Conservation (phyloP, 1,284 basidiomycete genomes). For the Cutaneotrichosporon daszewskae region DNA sequence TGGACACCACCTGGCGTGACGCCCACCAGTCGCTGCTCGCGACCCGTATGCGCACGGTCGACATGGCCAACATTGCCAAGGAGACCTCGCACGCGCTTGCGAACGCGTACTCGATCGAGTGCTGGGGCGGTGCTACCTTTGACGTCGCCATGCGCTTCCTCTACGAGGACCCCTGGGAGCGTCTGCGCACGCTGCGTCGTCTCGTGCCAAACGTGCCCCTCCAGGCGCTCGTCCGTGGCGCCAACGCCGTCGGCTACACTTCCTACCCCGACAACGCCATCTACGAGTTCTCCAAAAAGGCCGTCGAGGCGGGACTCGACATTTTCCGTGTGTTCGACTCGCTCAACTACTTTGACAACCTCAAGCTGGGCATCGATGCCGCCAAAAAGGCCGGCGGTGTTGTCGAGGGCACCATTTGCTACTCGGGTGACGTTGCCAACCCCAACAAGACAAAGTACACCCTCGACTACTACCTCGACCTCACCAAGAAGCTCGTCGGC, state of each 20-base stretch:
- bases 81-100: constrained; percentile 92
- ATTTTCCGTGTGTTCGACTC: constrained; percentile 99
- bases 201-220: constrained; percentile 98
- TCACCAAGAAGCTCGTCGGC: constrained; percentile 85
- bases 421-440: constrained; percentile 95
- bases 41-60: constrained; percentile 90
- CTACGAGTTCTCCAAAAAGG: constrained; percentile 96
- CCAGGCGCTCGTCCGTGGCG: constrained; percentile 96
- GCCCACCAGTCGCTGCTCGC: constrained; percentile 97
- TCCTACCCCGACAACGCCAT: constrained; percentile 99
- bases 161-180: constrained; percentile 99
- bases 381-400: constrained; percentile 99
- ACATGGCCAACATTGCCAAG: constrained; percentile 98
- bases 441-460: constrained; percentile 98
- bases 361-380: constrained; percentile 95
- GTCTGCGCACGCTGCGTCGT: constrained; percentile 86
- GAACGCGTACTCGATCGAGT: constrained; percentile 95
- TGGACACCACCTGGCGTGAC: constrained; percentile 99
- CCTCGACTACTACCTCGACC: constrained; percentile 94
- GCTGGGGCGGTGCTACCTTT: constrained; percentile 99
- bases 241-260: constrained; percentile 98
- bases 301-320: constrained; percentile 97
- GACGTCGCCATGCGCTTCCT: constrained; percentile 99
- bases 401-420: constrained; percentile 95
- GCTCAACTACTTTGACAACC: constrained; percentile 94